Conservation (phyloP, 371 early-diverging fungal genomes). For the Chytridium lagenaria region DNA sequence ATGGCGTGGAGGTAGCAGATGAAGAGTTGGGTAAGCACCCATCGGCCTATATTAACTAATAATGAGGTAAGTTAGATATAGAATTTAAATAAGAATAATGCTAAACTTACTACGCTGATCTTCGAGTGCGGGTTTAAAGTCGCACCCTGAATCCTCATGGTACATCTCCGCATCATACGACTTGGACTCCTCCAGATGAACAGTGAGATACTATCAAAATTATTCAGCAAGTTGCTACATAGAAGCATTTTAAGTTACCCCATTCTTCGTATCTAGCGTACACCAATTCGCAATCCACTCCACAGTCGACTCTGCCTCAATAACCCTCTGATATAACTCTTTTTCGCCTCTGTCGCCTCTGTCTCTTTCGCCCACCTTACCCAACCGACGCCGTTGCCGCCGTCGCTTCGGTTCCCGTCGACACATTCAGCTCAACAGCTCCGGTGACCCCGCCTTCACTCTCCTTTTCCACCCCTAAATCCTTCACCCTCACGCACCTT, state of each 20-base stretch:
- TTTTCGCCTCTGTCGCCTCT: background rate
- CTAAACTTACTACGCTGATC: slow-evolving; percentile 69
- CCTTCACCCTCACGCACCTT: slow-evolving; percentile 40
- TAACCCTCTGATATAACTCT: slow-evolving; percentile 58
- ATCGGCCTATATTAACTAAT: slow-evolving; percentile 86
- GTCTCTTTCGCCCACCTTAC: background rate
- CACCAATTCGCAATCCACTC: slow-evolving; percentile 93
- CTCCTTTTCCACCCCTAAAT: slow-evolving; percentile 17
- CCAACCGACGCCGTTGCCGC: background rate
- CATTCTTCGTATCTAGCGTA: slow-evolving; percentile 86
- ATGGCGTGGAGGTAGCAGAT: slow-evolving; percentile 32
- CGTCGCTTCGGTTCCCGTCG: background rate
- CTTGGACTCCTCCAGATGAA: slow-evolving; percentile 80
- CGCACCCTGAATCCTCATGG: slow-evolving; percentile 70
- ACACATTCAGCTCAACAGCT: background rate
- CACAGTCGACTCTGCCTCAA: slow-evolving; percentile 67
- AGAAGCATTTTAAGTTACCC: too few species aligned
- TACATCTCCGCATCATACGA: slow-evolving; percentile 88
- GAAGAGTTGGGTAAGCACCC: slow-evolving; percentile 81
- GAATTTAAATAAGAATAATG: too few species aligned
- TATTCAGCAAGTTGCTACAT: too few species aligned
- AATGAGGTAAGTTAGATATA: too few species aligned
- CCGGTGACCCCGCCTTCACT: background rate
- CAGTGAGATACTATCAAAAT: slow-evolving; percentile 69
- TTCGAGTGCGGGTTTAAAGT: slow-evolving; percentile 60